Base-by-base conservation (phyloP, 371 early-diverging fungal species). In the Enteropsectra breve region DNA sequence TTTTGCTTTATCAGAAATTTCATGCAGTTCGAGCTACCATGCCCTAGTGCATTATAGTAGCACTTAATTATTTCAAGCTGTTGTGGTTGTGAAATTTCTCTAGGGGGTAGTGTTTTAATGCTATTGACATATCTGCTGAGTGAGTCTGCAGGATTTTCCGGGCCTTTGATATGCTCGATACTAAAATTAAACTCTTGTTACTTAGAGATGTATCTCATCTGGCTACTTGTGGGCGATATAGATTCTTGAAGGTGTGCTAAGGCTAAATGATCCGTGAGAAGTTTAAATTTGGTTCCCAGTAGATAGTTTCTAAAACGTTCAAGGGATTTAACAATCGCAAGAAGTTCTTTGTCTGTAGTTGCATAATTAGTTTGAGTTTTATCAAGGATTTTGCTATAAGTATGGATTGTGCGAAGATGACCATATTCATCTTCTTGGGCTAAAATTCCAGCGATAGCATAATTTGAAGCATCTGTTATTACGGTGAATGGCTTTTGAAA, bases 191-290 rank as follows among this genome's bases (percentile, higher is more conserved):
- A 63, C 26, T 63, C 53, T 15, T 54, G 46, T 1, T 48, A 34
- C 13, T n/a, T 33, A 2, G 48, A n/a, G 5, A 50, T 1, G 46
- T 48, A 63, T 1, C 63, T 1, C 13, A 59, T 0, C n/a, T 46
- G 32, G 30, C 63, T 32, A 36, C 53, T 28, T 8, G 1, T 37
- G 29, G 59, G 1, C 28, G 23, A 13, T 56, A n/a, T 8, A 46
- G 53, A 2, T n/a, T 64, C 56, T 72, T 23, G 48, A 1, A 66
- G 34, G 11, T 53, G 8, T 33, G 1, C 37, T 63, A 72, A 21
- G 18, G 73, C 63, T 65, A 65, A 68, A 47, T 75, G 72, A 46
- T 75, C 75, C 1, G 72, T 72, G 34, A 32, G 48, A 24, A 75
- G 1, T 37, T 23, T 49, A 53, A 72, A 75, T 47, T 29, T 59